Percentiles rank a stretch among this genome's conserved stretches.
These are phyloP conservation scores for Cystobasidiaceae sp. DNA, from an alignment of 1,284 basidiomycete genomes.

Conservation along the genomic window DNA sequence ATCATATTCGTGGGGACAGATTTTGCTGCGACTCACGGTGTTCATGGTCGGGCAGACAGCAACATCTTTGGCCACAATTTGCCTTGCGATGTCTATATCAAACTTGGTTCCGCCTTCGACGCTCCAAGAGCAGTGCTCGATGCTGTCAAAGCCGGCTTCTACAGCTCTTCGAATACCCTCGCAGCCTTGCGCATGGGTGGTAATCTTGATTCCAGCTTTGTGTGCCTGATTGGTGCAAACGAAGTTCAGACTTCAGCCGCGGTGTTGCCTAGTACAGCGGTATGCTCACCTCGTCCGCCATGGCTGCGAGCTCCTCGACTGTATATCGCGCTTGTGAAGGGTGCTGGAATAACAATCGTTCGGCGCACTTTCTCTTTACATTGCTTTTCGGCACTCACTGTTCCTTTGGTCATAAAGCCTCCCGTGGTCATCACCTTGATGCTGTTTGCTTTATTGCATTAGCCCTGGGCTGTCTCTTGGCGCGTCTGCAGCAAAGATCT, in stretches of 20 bases:
- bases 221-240: not conserved
- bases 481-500: not conserved
- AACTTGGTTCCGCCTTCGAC: conserved; percentile 5
- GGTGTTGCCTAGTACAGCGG: no score
- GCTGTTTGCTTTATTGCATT: no score
- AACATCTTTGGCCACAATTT: conserved; percentile 1
- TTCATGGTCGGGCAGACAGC: conserved; percentile 24
- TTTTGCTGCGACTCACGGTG: not conserved
- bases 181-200: conserved; percentile 16
- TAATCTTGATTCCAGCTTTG: not conserved
- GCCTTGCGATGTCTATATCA: not conserved
- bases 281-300: conserved; percentile 1
- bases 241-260: no score
- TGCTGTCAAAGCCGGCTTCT: conserved; percentile 10
- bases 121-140: conserved; percentile 24
- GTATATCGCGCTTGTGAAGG: conserved; percentile 11
- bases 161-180: conserved; percentile 20
- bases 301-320: conserved; percentile 9
- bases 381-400: no score
- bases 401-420: no score
- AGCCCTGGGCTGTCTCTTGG: not conserved
- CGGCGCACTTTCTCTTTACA: no score
- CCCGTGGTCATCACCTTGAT: conserved; percentile 26
- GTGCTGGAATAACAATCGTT: not conserved
- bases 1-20: no score